A percentile compares a stretch with the other conserved stretches of the same genome.
Evolutionary conservation across 805 yeast species (phyloP).

Genomic region (Nematodospora valgi): DNA sequence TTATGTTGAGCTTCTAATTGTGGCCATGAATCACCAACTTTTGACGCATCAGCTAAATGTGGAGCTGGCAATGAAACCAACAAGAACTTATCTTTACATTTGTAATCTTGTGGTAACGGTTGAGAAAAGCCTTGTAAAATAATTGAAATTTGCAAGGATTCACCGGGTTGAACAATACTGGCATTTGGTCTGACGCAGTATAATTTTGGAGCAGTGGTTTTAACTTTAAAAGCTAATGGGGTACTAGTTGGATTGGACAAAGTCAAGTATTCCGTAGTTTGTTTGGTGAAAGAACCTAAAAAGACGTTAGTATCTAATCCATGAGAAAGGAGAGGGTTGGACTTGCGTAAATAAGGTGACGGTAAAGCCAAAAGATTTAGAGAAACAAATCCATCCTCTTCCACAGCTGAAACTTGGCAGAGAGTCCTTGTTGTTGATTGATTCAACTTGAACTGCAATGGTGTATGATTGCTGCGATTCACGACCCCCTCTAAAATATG

Average conservation of each 20-base stretch:
- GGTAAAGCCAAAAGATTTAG: too few relatives aligned
- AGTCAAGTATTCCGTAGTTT: constrained; percentile 60
- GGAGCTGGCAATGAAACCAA: constrained; percentile 82
- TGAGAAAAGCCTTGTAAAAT: constrained; percentile 79
- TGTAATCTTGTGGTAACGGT: constrained; percentile 69
- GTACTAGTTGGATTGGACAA: constrained; percentile 55
- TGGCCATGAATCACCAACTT: constrained; percentile 74
- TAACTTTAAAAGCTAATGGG: constrained; percentile 86
- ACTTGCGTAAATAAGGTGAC: neutral
- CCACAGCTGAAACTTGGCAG: too few relatives aligned
- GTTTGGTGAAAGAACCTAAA: constrained; percentile 71
- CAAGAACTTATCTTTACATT: constrained; percentile 89
- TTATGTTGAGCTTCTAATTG: constrained; percentile 59
- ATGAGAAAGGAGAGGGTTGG: neutral
- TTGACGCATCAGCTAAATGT: constrained; percentile 49
- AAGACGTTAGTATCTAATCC: constrained; percentile 7
- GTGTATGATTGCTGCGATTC: too few relatives aligned
- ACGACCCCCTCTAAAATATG: too few relatives aligned
- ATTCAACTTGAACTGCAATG: too few relatives aligned
- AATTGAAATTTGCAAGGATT: constrained; percentile 67
- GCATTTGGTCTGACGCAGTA: constrained; percentile 97
- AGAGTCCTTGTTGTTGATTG: too few relatives aligned
- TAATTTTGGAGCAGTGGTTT: constrained; percentile 95
- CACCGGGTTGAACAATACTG: constrained; percentile 72
- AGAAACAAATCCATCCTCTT: too few relatives aligned